A percentile compares a stretch with the other conserved stretches of the same genome.
Evolutionary conservation across 129 eudicot species (phyloP).

Genomic region (Cynara cardunculus): DNA sequence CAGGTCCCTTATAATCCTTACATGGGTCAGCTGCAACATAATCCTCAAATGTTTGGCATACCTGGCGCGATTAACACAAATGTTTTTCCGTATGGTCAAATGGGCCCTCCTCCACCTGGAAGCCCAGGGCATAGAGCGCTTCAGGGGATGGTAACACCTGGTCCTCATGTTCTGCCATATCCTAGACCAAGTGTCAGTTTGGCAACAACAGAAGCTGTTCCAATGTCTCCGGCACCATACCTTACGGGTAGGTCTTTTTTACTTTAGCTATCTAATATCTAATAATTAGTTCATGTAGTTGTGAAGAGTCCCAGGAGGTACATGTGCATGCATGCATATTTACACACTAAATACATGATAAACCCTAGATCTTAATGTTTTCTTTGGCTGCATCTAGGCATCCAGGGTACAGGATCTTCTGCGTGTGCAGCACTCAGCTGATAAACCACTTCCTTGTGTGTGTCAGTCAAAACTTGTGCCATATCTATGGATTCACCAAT

Average conservation of each 20-base stretch:
- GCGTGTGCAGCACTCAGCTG: background rate
- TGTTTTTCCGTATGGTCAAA: slow-evolving; percentile 34
- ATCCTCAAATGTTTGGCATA: slow-evolving; percentile 48
- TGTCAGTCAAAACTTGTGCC: background rate
- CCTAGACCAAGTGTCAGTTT: slow-evolving; percentile 43
- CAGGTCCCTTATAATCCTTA: slow-evolving; percentile 47
- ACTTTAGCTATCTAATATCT: background rate
- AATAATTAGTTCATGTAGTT: background rate
- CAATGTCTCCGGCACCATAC: slow-evolving; percentile 45
- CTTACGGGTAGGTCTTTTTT: slow-evolving; percentile 36
- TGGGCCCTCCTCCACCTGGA: slow-evolving; percentile 45
- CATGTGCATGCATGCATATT: background rate
- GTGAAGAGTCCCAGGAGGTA: background rate
- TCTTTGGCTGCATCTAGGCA: background rate
- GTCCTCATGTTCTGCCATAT: slow-evolving; percentile 43
- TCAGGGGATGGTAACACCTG: slow-evolving; percentile 46
- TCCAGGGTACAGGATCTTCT: background rate
- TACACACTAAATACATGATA: background rate
- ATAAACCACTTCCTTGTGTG: background rate
- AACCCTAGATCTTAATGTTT: background rate
- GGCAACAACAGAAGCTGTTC: slow-evolving; percentile 37
- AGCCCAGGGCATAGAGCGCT: slow-evolving; percentile 35
- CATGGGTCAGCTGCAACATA: slow-evolving; percentile 38
- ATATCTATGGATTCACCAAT: background rate
- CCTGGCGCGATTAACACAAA: slow-evolving; percentile 42